phyloP scores from a whole-genome alignment of 2,329 filamentous ascomycete genomes.

The Ophiosphaerella herpotricha region DNA sequence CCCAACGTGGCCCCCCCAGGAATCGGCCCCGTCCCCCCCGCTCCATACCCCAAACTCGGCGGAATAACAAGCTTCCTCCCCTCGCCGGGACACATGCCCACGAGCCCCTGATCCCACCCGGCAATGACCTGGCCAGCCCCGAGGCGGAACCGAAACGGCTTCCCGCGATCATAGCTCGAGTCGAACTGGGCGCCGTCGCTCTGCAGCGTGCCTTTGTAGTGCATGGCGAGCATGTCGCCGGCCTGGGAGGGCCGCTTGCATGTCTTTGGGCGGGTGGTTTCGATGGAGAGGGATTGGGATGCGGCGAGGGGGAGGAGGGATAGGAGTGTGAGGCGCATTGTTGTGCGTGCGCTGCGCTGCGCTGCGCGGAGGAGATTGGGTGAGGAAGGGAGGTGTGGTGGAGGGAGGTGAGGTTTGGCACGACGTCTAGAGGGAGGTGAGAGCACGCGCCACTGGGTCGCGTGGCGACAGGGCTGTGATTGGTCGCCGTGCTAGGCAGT shows the following conservation, averaged over 20 bases:
- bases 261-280: constrained; percentile 47
- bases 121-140: constrained; percentile 85
- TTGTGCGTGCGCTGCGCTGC: constrained; percentile 4
- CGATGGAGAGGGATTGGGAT: constrained; percentile 45
- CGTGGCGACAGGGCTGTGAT: too few species aligned
- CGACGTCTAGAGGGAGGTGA: too few species aligned
- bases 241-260: constrained; percentile 52
- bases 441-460: too few species aligned
- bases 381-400: constrained; percentile 2
- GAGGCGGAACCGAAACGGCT: constrained; percentile 78
- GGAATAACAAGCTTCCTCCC: constrained; percentile 87
- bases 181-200: constrained; percentile 79
- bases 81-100: constrained; percentile 96
- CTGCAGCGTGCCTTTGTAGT: constrained; percentile 57
- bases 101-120: constrained; percentile 89
- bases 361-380: too few species aligned
- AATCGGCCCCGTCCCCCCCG: constrained; percentile 73
- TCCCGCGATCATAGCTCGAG: constrained; percentile 75
- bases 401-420: background rate
- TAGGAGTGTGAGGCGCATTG: constrained; percentile 34
- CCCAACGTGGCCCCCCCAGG: constrained; percentile 77
- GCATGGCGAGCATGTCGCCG: constrained; percentile 54
- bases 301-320: constrained; percentile 23
- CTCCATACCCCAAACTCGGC: constrained; percentile 83
- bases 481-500: background rate